These are phyloP conservation scores for Marasmius sp. DNA, from an alignment of 1,284 basidiomycete genomes.

Conservation along the genomic window DNA sequence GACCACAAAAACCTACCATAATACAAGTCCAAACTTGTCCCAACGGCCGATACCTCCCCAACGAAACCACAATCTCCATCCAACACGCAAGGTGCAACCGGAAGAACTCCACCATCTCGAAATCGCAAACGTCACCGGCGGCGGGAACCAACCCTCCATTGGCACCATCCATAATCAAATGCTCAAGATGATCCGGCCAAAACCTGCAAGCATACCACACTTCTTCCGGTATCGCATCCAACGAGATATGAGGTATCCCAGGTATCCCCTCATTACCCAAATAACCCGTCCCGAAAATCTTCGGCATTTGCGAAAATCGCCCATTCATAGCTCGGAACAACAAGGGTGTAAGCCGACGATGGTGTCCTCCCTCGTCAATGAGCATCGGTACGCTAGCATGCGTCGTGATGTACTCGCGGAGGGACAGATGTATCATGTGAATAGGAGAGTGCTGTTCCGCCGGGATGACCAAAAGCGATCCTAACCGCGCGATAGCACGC, in stretches of 20 bases:
- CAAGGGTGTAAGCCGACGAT: slow-evolving; percentile 3
- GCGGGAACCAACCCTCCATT: background rate
- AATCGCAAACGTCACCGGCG: background rate
- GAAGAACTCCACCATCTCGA: background rate
- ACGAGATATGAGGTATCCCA: slow-evolving; percentile 1
- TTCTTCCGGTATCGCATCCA: slow-evolving; percentile 1
- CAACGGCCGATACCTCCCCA: slow-evolving; percentile 1
- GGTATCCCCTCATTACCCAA: background rate
- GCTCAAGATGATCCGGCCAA: slow-evolving; percentile 6
- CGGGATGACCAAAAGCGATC: slow-evolving; percentile 11
- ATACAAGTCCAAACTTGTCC: background rate
- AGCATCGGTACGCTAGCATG: slow-evolving; percentile 4
- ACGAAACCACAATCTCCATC: slow-evolving; percentile 3
- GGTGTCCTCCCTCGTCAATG: slow-evolving; percentile 6
- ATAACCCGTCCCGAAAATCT: slow-evolving; percentile 8
- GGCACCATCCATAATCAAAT: background rate
- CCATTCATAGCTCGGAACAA: slow-evolving; percentile 5
- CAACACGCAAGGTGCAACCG: background rate
- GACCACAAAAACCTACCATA: too few species aligned
- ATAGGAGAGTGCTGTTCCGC: slow-evolving; percentile 3
- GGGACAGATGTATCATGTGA: slow-evolving; percentile 16
- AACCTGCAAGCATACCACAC: slow-evolving; percentile 7
- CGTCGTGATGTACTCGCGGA: slow-evolving; percentile 19
- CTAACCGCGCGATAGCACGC: slow-evolving; percentile 5
- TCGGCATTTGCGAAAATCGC: background rate